A percentile compares a stretch with the other conserved stretches of the same genome.
These are phyloP conservation scores for Suhomyces bribrorum DNA, from an alignment of 1,139 yeast genomes.

Conservation along the genomic window DNA sequence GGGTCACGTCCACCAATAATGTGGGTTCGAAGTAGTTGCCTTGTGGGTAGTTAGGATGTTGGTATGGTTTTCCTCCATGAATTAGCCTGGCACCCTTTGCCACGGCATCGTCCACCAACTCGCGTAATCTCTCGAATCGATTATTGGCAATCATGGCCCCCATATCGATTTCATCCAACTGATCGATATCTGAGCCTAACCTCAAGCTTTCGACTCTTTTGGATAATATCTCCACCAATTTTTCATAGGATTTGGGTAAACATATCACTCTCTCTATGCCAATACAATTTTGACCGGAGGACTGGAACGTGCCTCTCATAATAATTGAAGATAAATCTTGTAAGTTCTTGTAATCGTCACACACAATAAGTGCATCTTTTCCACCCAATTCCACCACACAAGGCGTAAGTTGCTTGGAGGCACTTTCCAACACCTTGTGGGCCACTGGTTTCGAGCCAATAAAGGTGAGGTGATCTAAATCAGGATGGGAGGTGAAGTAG, in stretches of 20 bases:
- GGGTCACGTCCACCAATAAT: slow-evolving; percentile 74
- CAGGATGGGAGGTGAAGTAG: slow-evolving; percentile 79
- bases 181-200: slow-evolving; percentile 89
- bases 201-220: slow-evolving; percentile 63
- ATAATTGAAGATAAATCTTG: slow-evolving; percentile 73
- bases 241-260: slow-evolving; percentile 63
- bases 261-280: slow-evolving; percentile 94
- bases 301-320: slow-evolving; percentile 93
- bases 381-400: slow-evolving; percentile 96
- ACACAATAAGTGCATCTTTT: slow-evolving; percentile 83
- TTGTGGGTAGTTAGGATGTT: slow-evolving; percentile 15
- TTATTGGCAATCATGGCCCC: slow-evolving; percentile 90
- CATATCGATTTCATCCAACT: slow-evolving; percentile 85
- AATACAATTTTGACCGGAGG: slow-evolving; percentile 96
- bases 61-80: slow-evolving; percentile 75
- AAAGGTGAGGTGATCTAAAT: slow-evolving; percentile 83
- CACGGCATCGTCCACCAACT: slow-evolving; percentile 71
- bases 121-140: slow-evolving; percentile 67
- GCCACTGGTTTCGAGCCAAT: slow-evolving; percentile 97
- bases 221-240: slow-evolving; percentile 55
- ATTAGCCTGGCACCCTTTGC: slow-evolving; percentile 75
- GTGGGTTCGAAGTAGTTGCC: slow-evolving; percentile 95
- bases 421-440: slow-evolving; percentile 78
- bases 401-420: slow-evolving; percentile 82
- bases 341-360: slow-evolving; percentile 67